phyloP scores from a whole-genome alignment of 176 grass and related monocot species.

The Raddia guianensis region DNA sequence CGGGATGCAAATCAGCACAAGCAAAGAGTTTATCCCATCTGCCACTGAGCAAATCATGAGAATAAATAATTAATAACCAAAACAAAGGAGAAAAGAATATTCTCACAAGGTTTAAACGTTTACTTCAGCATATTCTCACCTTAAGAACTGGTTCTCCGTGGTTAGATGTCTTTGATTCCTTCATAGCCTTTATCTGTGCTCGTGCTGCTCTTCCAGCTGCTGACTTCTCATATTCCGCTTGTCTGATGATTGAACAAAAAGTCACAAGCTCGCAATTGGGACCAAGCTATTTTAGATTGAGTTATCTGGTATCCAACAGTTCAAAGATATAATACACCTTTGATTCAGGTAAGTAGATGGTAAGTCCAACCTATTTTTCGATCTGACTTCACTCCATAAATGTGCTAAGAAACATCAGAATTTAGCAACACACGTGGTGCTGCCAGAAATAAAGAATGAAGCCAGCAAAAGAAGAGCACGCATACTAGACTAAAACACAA shows the following conservation, averaged over 20 bases:
- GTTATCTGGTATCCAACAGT: not conserved
- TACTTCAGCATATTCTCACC: constrained; percentile 39
- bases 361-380: not conserved
- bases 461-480: not conserved
- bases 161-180: constrained; percentile 65
- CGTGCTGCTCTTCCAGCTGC: constrained; percentile 79
- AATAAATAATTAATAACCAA: constrained; percentile 11
- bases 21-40: constrained; percentile 64
- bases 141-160: constrained; percentile 90
- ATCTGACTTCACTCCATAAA: not conserved
- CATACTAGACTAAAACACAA: not conserved
- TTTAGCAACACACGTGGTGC: not conserved
- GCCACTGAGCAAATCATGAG: constrained; percentile 71
- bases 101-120: not conserved
- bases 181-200: constrained; percentile 82
- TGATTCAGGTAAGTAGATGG: not conserved
- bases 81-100: constrained; percentile 6
- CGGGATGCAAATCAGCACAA: constrained; percentile 14
- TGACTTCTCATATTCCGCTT: constrained; percentile 82
- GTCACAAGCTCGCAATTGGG: not conserved
- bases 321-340: constrained; percentile 2
- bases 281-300: not conserved
- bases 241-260: constrained; percentile 44
- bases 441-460: not conserved
- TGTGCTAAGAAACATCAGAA: not conserved